Evolutionary conservation across 768 basidiomycete species (phyloP).

Genomic region (Lentinula edodes): DNA sequence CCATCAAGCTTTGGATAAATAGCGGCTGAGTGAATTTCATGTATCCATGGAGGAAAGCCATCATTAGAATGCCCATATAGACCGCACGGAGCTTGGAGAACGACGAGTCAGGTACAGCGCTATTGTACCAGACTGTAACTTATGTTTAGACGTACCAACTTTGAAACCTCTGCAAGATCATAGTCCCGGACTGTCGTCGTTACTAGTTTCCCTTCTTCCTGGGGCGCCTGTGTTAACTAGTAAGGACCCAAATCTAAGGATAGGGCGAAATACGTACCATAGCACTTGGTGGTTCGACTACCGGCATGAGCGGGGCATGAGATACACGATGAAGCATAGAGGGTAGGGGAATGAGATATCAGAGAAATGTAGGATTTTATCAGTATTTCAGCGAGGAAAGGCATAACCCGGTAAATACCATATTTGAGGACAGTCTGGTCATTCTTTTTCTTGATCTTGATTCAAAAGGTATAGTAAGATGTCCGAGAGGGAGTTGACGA

Average conservation of each 20-base stretch:
- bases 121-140: neutral
- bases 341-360: neutral
- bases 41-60: constrained; percentile 90
- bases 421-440: constrained; percentile 96
- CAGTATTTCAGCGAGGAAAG: neutral
- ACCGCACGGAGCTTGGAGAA: constrained; percentile 50
- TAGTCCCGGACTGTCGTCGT: constrained; percentile 95
- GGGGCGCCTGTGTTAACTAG: constrained; percentile 30
- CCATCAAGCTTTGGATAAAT: constrained; percentile 94
- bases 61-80: constrained; percentile 78
- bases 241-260: neutral
- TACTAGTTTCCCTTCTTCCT: constrained; percentile 66
- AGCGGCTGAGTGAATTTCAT: constrained; percentile 94
- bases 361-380: constrained; percentile 6
- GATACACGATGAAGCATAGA: too few species aligned
- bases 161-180: constrained; percentile 83
- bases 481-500: neutral
- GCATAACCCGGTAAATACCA: constrained; percentile 42
- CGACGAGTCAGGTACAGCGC: neutral
- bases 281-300: constrained; percentile 71
- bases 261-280: constrained; percentile 48
- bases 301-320: neutral
- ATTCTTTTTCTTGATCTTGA: constrained; percentile 89
- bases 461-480: constrained; percentile 5
- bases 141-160: constrained; percentile 46